phyloP scores from a whole-genome alignment of 768 basidiomycete genomes.

The Cantharellus cinnabarinus region DNA sequence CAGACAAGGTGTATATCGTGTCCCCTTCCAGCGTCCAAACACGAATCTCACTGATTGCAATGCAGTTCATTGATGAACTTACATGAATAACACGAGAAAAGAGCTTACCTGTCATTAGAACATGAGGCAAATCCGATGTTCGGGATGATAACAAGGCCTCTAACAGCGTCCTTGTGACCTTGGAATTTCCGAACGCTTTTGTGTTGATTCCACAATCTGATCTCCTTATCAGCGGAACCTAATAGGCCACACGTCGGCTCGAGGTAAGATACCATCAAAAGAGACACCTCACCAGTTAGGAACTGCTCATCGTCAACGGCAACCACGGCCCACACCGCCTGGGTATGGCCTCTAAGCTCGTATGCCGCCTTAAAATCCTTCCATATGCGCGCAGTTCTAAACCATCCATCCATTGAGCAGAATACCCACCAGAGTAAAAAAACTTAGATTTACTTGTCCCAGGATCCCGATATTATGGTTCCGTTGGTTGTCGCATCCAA shows the following conservation, averaged over 20 bases:
- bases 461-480: constrained; percentile 79
- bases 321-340: constrained; percentile 87
- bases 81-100: background rate
- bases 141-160: constrained; percentile 58
- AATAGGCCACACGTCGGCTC: constrained; percentile 1
- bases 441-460: constrained; percentile 56
- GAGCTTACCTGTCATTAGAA: constrained; percentile 69
- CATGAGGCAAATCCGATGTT: constrained; percentile 90
- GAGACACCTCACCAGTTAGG: constrained; percentile 43
- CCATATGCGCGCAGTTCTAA: constrained; percentile 89
- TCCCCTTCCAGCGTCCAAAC: constrained; percentile 81
- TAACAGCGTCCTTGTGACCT: constrained; percentile 84
- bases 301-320: constrained; percentile 55
- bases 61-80: background rate
- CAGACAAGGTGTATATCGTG: constrained; percentile 55
- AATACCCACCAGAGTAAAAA: background rate
- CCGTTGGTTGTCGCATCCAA: constrained; percentile 51
- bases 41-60: constrained; percentile 51
- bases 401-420: background rate
- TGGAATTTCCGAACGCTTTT: constrained; percentile 54
- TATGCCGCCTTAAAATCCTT: constrained; percentile 49
- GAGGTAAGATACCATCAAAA: background rate
- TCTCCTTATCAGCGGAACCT: constrained; percentile 91
- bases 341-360: constrained; percentile 67
- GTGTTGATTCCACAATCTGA: constrained; percentile 70